Evolutionary conservation across 2,329 filamentous ascomycete species (phyloP), one percentile per base, ranked within the genome.

Genomic region (Ceratocystis eucalypticola): DNA sequence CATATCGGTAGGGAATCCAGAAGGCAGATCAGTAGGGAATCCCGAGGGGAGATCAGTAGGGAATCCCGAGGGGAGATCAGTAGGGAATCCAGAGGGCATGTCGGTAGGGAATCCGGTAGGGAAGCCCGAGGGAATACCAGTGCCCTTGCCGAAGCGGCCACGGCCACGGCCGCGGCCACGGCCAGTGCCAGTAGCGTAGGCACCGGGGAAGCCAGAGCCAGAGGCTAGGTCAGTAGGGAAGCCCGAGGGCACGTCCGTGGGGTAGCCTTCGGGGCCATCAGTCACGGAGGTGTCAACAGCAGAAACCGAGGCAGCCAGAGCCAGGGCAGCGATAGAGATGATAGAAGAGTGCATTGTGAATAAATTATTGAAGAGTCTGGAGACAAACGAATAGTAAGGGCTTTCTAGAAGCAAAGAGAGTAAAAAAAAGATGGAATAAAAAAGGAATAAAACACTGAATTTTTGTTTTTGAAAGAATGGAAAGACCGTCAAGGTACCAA

Each of bases 301-400:
- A 33, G 20, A 22, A 44, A 55, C 66, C 33, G 66, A 65, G 62
- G 30, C 62, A 15, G 63, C 62, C 37, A 67, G 66, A 10, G 66
- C 53, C 53, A 67, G 66, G 45, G 57, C 46, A 15, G 44, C 63
- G 22, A 53, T 44, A 46, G 66, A 67, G 55, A 65, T 20, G 20
- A 67, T 45, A 33, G 66, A 59, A 28, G 65, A 66, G 33, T 64
- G 61, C 66, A 67, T 67, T 62, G 28, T 67, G 62, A 62, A 65
- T 7, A 33, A 25, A 33, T n/a, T 41, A 22, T 12, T 55, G n/a
- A 48, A 48, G 7, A 30, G n/a, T 57, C 30, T 30, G 41, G 12
- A 48, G 20, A 57, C 12, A 25, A 28, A 28, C 22, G 37, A 62
- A 25, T 41, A 45, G 25, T 10, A 22, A 15, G 15, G 5, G 28